Percentiles rank a stretch among this genome's conserved stretches.
Conservation (phyloP, 768 basidiomycete genomes). For the Lactarius tabidus region DNA sequence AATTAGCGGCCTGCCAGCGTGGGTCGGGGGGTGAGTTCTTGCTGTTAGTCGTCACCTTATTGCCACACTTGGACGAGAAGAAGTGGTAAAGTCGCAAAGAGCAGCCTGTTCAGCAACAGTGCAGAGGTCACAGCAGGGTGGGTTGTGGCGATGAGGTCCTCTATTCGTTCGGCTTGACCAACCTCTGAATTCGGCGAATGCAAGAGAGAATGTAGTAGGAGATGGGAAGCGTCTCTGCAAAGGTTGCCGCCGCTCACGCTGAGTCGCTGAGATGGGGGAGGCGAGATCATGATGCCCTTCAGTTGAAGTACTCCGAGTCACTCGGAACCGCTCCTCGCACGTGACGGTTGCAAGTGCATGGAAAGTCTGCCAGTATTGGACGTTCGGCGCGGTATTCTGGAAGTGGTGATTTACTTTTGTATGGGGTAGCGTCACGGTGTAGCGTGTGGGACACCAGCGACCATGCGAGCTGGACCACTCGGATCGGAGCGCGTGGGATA, state of each 20-base stretch:
- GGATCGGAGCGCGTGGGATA: too few relatives aligned
- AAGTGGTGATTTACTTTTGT: too few relatives aligned
- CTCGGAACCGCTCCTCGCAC: conserved; percentile 56
- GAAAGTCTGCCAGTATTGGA: conserved; percentile 56
- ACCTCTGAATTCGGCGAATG: background rate
- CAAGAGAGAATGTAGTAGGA: background rate
- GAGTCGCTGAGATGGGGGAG: conserved; percentile 47
- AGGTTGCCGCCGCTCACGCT: too few relatives aligned
- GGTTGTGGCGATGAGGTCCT: background rate
- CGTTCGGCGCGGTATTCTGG: conserved; percentile 41
- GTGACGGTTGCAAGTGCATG: conserved; percentile 64
- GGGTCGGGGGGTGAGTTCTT: too few relatives aligned
- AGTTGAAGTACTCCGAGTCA: conserved; percentile 49
- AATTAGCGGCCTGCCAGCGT: too few relatives aligned
- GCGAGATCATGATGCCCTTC: conserved; percentile 72
- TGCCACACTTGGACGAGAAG: conserved; percentile 62
- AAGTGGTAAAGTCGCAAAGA: conserved; percentile 80
- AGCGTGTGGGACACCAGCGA: too few relatives aligned
- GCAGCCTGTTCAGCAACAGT: conserved; percentile 77
- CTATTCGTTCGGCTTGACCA: background rate
- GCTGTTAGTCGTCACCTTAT: too few relatives aligned
- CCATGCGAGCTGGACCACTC: too few relatives aligned
- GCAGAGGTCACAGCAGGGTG: conserved; percentile 47
- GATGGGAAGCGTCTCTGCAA: too few relatives aligned
- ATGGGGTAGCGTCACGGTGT: too few relatives aligned